Percentiles rank a stretch among this genome's conserved stretches.
phyloP scores from a whole-genome alignment of 140 eudicot genomes.

The Oenanthe javanica region DNA sequence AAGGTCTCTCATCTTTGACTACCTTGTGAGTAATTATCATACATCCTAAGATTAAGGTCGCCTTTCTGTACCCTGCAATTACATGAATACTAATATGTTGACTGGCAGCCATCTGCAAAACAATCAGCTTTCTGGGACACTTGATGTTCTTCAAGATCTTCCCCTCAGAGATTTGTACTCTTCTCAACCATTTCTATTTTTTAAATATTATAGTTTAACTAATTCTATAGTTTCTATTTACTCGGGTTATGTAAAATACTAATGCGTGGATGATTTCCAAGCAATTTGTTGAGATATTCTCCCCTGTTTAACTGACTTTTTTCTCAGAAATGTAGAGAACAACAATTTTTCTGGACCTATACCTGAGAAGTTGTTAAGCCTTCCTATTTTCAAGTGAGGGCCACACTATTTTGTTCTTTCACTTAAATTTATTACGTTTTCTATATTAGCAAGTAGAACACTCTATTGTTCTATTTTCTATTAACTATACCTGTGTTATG shows the following conservation, averaged over 20 bases:
- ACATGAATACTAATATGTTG: constrained; percentile 19
- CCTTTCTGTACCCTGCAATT: background rate
- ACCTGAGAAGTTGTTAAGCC: constrained; percentile 57
- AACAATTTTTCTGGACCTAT: constrained; percentile 75
- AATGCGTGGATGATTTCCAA: background rate
- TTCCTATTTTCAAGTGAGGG: constrained; percentile 58
- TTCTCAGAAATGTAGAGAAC: constrained; percentile 62
- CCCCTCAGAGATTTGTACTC: constrained; percentile 66
- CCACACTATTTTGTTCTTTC: background rate
- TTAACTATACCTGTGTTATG: background rate
- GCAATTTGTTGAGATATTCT: background rate
- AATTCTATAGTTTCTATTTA: background rate
- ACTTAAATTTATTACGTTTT: background rate
- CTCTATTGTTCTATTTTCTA: background rate
- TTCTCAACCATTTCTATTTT: constrained; percentile 19
- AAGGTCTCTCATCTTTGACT: constrained; percentile 47
- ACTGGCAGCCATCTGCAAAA: constrained; percentile 81
- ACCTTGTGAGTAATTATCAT: constrained; percentile 51
- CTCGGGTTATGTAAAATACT: background rate
- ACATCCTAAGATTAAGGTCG: background rate
- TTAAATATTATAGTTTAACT: background rate
- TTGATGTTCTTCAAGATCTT: constrained; percentile 81
- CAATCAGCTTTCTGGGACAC: constrained; percentile 82
- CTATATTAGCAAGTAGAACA: too few relatives aligned
- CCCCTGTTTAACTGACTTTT: constrained; percentile 7